These are phyloP conservation scores for Aspergillus diversus DNA, from an alignment of 495 filamentous ascomycete genomes.

Conservation along the genomic window DNA sequence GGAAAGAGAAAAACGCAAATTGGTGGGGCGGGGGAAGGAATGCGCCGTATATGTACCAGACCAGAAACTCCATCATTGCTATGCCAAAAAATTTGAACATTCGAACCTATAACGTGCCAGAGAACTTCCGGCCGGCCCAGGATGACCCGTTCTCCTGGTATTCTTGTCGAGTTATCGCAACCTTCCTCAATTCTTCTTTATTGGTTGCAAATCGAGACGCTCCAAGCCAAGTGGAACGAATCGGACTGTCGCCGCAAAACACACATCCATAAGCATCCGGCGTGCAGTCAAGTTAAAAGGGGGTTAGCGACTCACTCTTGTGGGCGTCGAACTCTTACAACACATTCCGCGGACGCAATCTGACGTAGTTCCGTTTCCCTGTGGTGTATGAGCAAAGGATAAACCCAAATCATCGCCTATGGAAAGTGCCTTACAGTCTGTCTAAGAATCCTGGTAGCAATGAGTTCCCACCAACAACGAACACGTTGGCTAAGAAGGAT, in stretches of 20 bases:
- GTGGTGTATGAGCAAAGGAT: slow-evolving; percentile 17
- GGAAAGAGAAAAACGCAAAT: not conserved
- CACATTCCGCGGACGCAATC: slow-evolving; percentile 74
- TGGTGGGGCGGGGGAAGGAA: not conserved
- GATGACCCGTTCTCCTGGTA: slow-evolving; percentile 84
- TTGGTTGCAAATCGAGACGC: slow-evolving; percentile 76
- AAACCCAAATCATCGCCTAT: not conserved
- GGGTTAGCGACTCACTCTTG: slow-evolving; percentile 54
- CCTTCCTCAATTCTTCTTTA: slow-evolving; percentile 57
- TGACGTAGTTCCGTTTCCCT: slow-evolving; percentile 73
- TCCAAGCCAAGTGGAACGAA: slow-evolving; percentile 83
- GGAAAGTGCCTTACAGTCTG: slow-evolving; percentile 57
- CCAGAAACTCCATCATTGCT: slow-evolving; percentile 9
- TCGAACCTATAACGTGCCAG: slow-evolving; percentile 35
- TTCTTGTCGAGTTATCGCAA: slow-evolving; percentile 81
- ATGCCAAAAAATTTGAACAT: slow-evolving; percentile 6
- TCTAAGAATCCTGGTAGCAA: slow-evolving; percentile 80
- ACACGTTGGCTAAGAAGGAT: slow-evolving; percentile 79
- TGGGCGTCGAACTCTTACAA: slow-evolving; percentile 71
- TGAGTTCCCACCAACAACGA: slow-evolving; percentile 87
- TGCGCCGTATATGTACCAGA: slow-evolving; percentile 5
- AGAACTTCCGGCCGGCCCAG: slow-evolving; percentile 78
- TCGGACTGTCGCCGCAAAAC: slow-evolving; percentile 52
- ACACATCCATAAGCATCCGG: slow-evolving; percentile 10
- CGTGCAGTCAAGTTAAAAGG: not conserved